Percentiles rank a stretch among this genome's conserved stretches.
Evolutionary conservation across 768 basidiomycete genomes (phyloP).

Genomic region (Calocera cornea): DNA sequence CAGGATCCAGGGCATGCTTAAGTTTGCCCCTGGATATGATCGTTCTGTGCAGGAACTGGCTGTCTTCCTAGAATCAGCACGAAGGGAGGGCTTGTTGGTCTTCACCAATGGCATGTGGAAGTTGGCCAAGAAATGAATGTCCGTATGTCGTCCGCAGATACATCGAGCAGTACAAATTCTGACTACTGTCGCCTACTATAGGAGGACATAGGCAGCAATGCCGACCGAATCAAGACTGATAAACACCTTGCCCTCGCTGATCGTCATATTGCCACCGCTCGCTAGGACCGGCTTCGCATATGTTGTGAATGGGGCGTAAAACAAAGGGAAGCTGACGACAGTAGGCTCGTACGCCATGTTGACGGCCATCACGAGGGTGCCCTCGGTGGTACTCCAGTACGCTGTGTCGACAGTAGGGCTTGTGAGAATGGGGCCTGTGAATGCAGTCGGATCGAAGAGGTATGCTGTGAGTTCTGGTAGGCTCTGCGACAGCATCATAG

Average conservation of each 20-base stretch:
- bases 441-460: conserved; percentile 32
- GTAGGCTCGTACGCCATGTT: conserved; percentile 36
- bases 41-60: conserved; percentile 64
- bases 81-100: conserved; percentile 59
- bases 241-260: background rate
- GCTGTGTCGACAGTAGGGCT: conserved; percentile 35
- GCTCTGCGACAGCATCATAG: conserved; percentile 36
- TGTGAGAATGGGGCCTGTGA: conserved; percentile 30
- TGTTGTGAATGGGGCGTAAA: background rate
- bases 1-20: conserved; percentile 81
- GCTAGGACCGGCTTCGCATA: background rate
- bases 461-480: conserved; percentile 35
- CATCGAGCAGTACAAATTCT: background rate
- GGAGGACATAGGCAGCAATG: background rate
- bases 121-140: conserved; percentile 18
- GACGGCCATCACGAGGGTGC: conserved; percentile 37
- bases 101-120: conserved; percentile 62
- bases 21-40: conserved; percentile 71
- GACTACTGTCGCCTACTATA: background rate
- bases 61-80: conserved; percentile 67
- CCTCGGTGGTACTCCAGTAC: conserved; percentile 32
- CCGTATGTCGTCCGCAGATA: background rate
- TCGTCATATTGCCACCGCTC: background rate
- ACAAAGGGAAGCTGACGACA: conserved; percentile 22
- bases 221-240: background rate